Base-by-base conservation (phyloP, 2,329 filamentous ascomycete genomes). In the Mariannaea elegans region DNA sequence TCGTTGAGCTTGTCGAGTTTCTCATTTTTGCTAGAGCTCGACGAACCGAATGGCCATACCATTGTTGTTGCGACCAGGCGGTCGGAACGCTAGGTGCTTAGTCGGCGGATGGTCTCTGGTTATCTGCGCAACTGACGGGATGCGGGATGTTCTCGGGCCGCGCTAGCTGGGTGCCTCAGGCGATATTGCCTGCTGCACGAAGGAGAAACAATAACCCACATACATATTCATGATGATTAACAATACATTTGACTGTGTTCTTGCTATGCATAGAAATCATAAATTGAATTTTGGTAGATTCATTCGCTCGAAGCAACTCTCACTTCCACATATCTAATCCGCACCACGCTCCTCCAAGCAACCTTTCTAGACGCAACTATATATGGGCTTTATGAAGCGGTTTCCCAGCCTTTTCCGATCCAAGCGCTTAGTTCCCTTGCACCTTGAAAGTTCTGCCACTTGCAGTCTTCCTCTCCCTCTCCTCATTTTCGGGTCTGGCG, bases 381-480 rank as follows among this genome's bases (percentile, higher is more conserved):
- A 19, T 44, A 44, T 52, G 36, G 27, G 48, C 55, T 53, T 57
- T 38, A 19, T 54, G 51, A 62, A 41, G 55, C 54, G 60, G 46
- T 59, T 50, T 39, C 24, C 57, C 24, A 47, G 44, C 58, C 49
- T 56, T 34, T 51, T 47, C 54, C 39, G 62, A 44, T 31, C 41
- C 61, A 50, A 58, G 54, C 36, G 29, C 59, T 56, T 72, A 74
- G 65, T 67, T 65, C 71, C 72, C 65, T 67, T 84, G 77, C 61
- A 82, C 79, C 78, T 84, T 89, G 87, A 99, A 99, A 41, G 94
- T 97, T 72, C 95, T 88, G 65, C 95, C 95, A 76, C 93, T 98
- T 45, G 96, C 95, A 57, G 95, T 99, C 88, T 99, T 99, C 73
- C 92, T 90, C 81, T 99, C 96, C 81, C 94, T 94, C 79, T 98